Conservation (phyloP, 192 early-diverging fungal species). For the Coemansia sp. region DNA sequence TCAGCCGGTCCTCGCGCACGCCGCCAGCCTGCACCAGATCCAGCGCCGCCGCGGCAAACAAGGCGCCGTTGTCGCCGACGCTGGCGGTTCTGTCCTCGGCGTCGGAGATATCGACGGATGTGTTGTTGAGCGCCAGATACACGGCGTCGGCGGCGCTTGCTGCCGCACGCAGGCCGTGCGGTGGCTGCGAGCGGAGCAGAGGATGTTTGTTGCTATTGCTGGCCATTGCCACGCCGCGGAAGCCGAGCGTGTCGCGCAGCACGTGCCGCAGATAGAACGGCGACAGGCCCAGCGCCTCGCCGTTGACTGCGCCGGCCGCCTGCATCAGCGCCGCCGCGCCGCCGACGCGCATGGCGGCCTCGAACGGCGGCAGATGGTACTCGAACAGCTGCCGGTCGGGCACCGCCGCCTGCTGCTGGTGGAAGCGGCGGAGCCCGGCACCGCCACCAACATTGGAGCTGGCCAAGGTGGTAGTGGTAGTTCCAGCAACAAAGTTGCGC, state of each 20-base stretch:
- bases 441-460: no score
- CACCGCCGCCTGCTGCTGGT: not conserved
- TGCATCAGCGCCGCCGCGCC: conserved; percentile 59
- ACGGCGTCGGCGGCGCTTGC: conserved; percentile 56
- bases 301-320: conserved; percentile 57
- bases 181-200: conserved; percentile 27
- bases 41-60: conserved; percentile 45
- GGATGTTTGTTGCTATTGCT: conserved; percentile 34
- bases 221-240: conserved; percentile 61
- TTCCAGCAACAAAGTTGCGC: conserved; percentile 52
- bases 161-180: conserved; percentile 11
- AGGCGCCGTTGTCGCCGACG: conserved; percentile 49
- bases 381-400: conserved; percentile 51
- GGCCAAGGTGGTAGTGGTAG: no score
- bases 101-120: conserved; percentile 59
- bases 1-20: conserved; percentile 48
- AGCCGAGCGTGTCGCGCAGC: conserved; percentile 55
- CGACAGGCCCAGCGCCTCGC: conserved; percentile 59
- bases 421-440: no score
- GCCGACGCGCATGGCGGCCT: conserved; percentile 58
- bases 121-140: conserved; percentile 54
- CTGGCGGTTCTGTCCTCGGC: conserved; percentile 15
- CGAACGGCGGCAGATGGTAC: conserved; percentile 62
- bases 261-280: conserved; percentile 55
- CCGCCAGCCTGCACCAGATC: conserved; percentile 41